phyloP scores from a whole-genome alignment of 2,329 filamentous ascomycete species.

The Penicillium vulpinum region DNA sequence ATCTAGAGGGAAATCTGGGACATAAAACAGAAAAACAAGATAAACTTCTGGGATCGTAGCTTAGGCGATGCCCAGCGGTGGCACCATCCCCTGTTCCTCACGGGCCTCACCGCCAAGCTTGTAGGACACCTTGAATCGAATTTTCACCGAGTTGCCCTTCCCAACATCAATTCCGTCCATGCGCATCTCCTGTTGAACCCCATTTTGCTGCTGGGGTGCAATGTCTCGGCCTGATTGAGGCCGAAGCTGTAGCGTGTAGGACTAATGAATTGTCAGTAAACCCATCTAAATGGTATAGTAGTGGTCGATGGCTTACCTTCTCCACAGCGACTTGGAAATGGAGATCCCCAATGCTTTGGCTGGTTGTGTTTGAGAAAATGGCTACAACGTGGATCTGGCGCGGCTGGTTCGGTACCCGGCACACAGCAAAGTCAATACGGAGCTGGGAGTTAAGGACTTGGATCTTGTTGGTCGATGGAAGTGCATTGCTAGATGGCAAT shows the following conservation, averaged over 20 bases:
- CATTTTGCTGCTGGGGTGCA: conserved; percentile 68
- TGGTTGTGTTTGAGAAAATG: conserved; percentile 79
- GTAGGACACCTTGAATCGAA: conserved; percentile 87
- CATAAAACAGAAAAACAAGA: background rate
- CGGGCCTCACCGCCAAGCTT: conserved; percentile 62
- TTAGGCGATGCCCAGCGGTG: conserved; percentile 72
- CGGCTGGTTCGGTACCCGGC: conserved; percentile 54
- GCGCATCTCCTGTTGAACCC: conserved; percentile 78
- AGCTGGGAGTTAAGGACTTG: conserved; percentile 70
- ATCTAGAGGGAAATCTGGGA: background rate
- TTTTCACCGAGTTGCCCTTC: conserved; percentile 77
- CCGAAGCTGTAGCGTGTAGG: conserved; percentile 68
- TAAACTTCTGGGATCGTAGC: background rate
- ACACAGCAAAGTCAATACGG: conserved; percentile 71
- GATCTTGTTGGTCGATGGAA: conserved; percentile 63
- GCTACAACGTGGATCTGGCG: conserved; percentile 69
- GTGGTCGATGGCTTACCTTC: conserved; percentile 62
- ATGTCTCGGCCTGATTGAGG: conserved; percentile 82
- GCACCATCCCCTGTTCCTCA: conserved; percentile 82
- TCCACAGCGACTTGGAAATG: conserved; percentile 93
- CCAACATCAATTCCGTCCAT: conserved; percentile 71
- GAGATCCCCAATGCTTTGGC: conserved; percentile 70
- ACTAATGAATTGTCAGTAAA: conserved; percentile 9
- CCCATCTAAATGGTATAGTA: background rate
- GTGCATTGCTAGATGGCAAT: conserved; percentile 61